A percentile compares a stretch with the other conserved stretches of the same genome.
phyloP scores from a whole-genome alignment of 169 alveolate genomes.

The Besnoitia besnoiti region DNA sequence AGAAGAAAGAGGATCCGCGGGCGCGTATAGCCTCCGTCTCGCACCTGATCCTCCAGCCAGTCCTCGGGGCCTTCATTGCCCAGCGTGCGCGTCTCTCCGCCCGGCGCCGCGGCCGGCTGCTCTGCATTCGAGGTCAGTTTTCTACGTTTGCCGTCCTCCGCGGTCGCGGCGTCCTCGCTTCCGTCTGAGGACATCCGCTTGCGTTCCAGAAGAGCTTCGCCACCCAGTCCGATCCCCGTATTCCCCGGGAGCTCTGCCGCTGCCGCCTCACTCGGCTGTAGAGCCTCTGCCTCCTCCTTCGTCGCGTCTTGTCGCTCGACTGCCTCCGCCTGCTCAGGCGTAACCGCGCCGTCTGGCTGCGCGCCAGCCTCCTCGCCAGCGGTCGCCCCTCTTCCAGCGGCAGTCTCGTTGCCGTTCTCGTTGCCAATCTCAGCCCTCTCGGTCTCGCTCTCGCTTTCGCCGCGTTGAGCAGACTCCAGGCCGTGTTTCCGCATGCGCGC shows the following conservation, averaged over 20 bases:
- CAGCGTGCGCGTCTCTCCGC: background rate
- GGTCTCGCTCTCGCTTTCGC: background rate
- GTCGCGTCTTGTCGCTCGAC: background rate
- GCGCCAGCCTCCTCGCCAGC: no score
- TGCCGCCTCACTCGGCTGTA: background rate
- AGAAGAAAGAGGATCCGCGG: constrained; percentile 82
- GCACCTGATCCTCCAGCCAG: background rate
- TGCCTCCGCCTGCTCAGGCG: background rate
- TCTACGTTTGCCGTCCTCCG: background rate
- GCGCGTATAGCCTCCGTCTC: constrained; percentile 86
- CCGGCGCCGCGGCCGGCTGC: constrained; percentile 1
- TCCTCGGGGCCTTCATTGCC: background rate
- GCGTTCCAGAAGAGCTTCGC: no score
- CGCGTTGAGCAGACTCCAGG: background rate
- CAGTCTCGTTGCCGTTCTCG: background rate
- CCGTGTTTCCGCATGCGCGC: background rate
- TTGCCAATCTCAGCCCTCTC: background rate
- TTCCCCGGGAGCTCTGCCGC: background rate
- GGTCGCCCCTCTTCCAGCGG: no score
- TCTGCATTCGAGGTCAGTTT: background rate
- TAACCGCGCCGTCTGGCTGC: no score
- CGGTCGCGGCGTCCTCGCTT: background rate
- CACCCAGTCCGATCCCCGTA: no score
- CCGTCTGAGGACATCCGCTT: background rate
- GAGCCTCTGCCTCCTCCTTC: background rate